These are phyloP conservation scores for Pezicula neosporulosa DNA, from an alignment of 2,329 filamentous ascomycete species.

Conservation along the genomic window DNA sequence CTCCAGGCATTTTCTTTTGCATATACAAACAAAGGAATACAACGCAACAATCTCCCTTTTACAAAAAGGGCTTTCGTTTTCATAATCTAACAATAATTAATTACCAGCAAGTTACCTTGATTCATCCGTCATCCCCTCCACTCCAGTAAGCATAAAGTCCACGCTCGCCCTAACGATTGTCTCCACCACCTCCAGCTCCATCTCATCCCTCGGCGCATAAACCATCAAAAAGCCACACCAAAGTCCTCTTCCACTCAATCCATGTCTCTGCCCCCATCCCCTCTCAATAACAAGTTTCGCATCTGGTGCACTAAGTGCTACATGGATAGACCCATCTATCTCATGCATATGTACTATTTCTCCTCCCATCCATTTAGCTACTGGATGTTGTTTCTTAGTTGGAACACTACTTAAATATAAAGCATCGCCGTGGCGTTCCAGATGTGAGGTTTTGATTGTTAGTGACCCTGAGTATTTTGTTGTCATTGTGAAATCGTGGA, in stretches of 20 bases:
- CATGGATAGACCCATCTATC: constrained; percentile 13
- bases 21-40: too few relatives aligned
- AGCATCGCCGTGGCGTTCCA: constrained; percentile 2
- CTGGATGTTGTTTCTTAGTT: not conserved
- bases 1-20: too few relatives aligned
- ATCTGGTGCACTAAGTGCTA: constrained; percentile 9
- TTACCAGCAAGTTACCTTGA: too few relatives aligned
- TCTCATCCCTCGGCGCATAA: constrained; percentile 14
- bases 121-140: too few relatives aligned
- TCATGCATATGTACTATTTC: constrained; percentile 11
- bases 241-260: constrained; percentile 3
- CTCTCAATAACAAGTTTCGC: constrained; percentile 13
- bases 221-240: constrained; percentile 13
- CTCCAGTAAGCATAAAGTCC: constrained; percentile 3
- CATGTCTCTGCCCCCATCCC: constrained; percentile 15
- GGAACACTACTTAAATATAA: not conserved
- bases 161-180: constrained; percentile 8
- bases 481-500: not conserved
- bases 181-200: constrained; percentile 9
- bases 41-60: too few relatives aligned
- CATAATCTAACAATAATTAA: too few relatives aligned
- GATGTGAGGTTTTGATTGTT: not conserved
- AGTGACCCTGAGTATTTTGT: not conserved
- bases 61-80: too few relatives aligned
- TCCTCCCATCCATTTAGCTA: constrained; percentile 1